A percentile compares a stretch with the other conserved stretches of the same genome.
Evolutionary conservation across 768 basidiomycete species (phyloP).

Genomic region (Neoboletus brunneissimus): DNA sequence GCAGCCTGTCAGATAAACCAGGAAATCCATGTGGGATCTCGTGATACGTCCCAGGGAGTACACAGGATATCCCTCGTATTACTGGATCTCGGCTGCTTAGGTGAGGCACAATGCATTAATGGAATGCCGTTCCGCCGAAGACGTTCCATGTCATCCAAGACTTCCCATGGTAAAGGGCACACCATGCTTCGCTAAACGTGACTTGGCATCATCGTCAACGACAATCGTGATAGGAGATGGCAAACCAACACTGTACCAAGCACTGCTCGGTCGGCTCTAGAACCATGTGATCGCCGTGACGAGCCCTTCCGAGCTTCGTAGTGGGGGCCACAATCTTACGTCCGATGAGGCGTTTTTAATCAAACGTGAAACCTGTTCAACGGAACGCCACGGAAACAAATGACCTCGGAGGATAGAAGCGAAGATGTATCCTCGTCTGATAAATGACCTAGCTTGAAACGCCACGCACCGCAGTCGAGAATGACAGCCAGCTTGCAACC

Average conservation of each 20-base stretch:
- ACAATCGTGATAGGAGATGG: conserved; percentile 1
- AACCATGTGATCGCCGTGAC: background rate
- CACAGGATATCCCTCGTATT: background rate
- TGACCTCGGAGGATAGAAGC: conserved; percentile 1
- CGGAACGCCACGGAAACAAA: background rate
- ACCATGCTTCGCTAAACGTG: background rate
- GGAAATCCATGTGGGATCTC: background rate
- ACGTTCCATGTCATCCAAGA: background rate
- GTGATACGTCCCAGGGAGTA: background rate
- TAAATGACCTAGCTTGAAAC: background rate
- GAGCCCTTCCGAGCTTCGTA: background rate
- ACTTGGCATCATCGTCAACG: background rate
- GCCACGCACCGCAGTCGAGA: background rate
- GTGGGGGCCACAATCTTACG: conserved; percentile 6
- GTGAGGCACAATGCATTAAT: background rate
- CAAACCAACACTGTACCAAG: background rate
- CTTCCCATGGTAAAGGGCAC: background rate
- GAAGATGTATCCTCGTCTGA: background rate
- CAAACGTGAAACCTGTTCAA: conserved; percentile 1
- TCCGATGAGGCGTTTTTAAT: conserved; percentile 2
- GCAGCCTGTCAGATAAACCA: background rate
- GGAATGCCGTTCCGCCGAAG: conserved; percentile 6
- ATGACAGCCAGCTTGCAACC: background rate
- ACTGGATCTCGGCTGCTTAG: background rate
- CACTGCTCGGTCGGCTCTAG: background rate